Conservation (phyloP, 495 filamentous ascomycete genomes). For the Collariella sp. region DNA sequence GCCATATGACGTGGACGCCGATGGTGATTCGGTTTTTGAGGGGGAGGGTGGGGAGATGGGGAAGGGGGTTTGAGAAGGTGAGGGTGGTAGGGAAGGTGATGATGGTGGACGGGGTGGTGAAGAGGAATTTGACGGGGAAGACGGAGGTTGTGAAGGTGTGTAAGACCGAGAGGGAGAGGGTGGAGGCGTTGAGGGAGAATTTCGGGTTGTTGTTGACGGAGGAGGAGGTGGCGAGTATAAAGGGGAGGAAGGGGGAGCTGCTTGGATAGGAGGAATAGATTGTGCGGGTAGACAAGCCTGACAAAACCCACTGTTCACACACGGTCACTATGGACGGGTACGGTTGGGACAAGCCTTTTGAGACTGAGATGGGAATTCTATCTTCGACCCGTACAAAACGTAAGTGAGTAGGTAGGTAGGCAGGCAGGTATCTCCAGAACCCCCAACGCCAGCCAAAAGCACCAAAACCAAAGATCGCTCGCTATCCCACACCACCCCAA, state of each 20-base stretch:
- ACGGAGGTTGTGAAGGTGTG: slow-evolving; percentile 44
- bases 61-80: slow-evolving; percentile 18
- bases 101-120: slow-evolving; percentile 47
- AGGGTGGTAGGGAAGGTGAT: slow-evolving; percentile 52
- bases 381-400: slow-evolving; percentile 3
- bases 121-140: slow-evolving; percentile 50
- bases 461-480: background rate
- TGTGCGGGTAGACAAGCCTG: background rate
- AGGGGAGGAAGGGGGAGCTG: slow-evolving; percentile 42
- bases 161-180: slow-evolving; percentile 43
- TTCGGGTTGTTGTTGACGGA: slow-evolving; percentile 48
- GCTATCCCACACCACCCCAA: background rate
- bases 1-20: slow-evolving; percentile 42
- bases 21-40: slow-evolving; percentile 51
- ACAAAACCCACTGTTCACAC: too few relatives aligned
- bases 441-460: background rate
- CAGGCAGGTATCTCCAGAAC: background rate
- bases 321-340: too few relatives aligned
- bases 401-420: background rate
- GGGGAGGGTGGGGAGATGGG: slow-evolving; percentile 9
- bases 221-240: slow-evolving; percentile 44
- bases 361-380: slow-evolving; percentile 5
- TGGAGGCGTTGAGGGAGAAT: slow-evolving; percentile 43
- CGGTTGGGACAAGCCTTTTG: background rate
- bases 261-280: background rate